These are phyloP conservation scores for Nothomitra cinnamomea DNA, from an alignment of 2,329 filamentous ascomycete species.

Conservation along the genomic window DNA sequence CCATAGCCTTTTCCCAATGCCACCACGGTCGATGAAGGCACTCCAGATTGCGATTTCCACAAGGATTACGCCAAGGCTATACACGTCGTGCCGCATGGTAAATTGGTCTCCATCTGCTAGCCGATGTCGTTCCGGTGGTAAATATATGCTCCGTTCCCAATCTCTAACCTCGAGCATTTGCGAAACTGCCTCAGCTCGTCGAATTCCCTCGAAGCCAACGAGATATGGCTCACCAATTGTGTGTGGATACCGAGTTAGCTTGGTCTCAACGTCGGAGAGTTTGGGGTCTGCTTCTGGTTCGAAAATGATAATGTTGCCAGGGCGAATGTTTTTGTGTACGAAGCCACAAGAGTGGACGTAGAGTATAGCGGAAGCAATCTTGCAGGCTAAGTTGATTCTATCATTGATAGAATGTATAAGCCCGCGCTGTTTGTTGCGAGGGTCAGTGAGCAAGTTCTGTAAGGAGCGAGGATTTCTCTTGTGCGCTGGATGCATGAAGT, in stretches of 20 bases:
- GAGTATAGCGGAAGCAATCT: no score
- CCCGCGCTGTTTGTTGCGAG: no score
- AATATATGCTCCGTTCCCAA: slow-evolving; percentile 32
- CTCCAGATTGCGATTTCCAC: slow-evolving; percentile 35
- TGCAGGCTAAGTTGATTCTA: no score
- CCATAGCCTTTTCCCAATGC: no score
- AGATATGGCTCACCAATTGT: slow-evolving; percentile 21
- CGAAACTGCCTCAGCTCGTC: slow-evolving; percentile 20
- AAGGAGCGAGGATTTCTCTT: no score
- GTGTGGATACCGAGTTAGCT: no score
- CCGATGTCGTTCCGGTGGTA: slow-evolving; percentile 32
- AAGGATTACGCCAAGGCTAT: slow-evolving; percentile 36
- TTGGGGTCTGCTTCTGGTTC: slow-evolving; percentile 10
- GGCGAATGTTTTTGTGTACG: slow-evolving; percentile 30
- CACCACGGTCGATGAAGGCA: slow-evolving; percentile 20
- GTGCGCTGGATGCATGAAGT: no score
- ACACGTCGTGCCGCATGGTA: slow-evolving; percentile 38
- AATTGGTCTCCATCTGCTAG: slow-evolving; percentile 22
- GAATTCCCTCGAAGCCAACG: slow-evolving; percentile 29
- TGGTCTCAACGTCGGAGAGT: no score
- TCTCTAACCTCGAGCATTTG: slow-evolving; percentile 20
- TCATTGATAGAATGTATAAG: no score
- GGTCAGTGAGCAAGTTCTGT: no score
- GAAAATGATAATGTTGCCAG: slow-evolving; percentile 24
- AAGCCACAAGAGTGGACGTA: slow-evolving; percentile 26